A percentile compares a stretch with the other conserved stretches of the same genome.
Evolutionary conservation across 345 rosid species (phyloP).

Genomic region (Diplotaxis tenuifolia): DNA sequence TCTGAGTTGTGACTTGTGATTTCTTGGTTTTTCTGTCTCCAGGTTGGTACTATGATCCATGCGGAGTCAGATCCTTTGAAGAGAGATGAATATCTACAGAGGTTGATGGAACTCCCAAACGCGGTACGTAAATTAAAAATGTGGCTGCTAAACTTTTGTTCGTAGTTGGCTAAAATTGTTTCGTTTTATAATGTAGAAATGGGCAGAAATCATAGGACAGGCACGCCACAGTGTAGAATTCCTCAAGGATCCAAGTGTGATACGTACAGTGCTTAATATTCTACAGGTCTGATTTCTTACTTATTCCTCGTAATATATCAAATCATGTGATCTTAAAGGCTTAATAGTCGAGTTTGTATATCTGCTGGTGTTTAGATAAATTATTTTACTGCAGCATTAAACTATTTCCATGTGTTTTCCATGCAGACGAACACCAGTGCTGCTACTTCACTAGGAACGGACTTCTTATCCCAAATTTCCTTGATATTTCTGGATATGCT

Average conservation of each 20-base stretch:
- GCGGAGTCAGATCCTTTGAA: slow-evolving; percentile 95
- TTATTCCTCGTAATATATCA: slow-evolving; percentile 2
- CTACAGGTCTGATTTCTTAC: slow-evolving; percentile 58
- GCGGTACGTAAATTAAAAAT: slow-evolving; percentile 48
- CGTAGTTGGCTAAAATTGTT: slow-evolving; percentile 9
- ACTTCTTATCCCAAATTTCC: slow-evolving; percentile 82
- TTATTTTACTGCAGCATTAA: slow-evolving; percentile 1
- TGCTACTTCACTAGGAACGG: slow-evolving; percentile 89
- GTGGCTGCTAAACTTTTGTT: slow-evolving; percentile 6
- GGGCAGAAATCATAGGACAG: slow-evolving; percentile 92
- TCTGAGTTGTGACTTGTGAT: background rate
- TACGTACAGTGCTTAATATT: slow-evolving; percentile 87
- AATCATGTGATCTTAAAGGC: background rate
- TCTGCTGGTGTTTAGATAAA: slow-evolving; percentile 17
- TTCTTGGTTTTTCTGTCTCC: slow-evolving; percentile 17
- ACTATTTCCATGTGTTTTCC: slow-evolving; percentile 19
- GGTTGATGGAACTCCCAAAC: slow-evolving; percentile 94
- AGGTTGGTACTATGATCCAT: slow-evolving; percentile 98
- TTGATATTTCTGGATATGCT: slow-evolving; percentile 96
- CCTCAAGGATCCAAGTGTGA: slow-evolving; percentile 88
- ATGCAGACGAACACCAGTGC: slow-evolving; percentile 98
- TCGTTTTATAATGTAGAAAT: slow-evolving; percentile 59
- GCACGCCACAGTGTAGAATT: slow-evolving; percentile 94
- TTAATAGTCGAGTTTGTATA: slow-evolving; percentile 11
- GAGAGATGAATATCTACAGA: slow-evolving; percentile 93